Evolutionary conservation across 1,139 yeast species (phyloP), one percentile per base, ranked within the genome.

Genomic region (Pichia sp.): DNA sequence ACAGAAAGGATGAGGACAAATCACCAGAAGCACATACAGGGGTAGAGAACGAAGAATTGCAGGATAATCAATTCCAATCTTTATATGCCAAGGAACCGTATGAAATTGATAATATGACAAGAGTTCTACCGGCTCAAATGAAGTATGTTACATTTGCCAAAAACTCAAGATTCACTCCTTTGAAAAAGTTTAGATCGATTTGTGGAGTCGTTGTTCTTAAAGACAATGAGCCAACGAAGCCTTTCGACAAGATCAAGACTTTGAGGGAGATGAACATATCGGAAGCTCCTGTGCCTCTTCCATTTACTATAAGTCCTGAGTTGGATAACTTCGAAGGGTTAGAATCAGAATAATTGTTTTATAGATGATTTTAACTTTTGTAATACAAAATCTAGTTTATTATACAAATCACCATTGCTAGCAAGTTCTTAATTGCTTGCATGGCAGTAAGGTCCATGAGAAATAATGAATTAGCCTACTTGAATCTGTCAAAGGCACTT

Each of bases 51-150:
- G 65, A 59, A n/a, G 64, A 59, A 34, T 47, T 56, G 8, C 67
- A 60, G 42, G 67, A 59, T 45, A 57, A 48, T 40, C 62, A 58
- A 31, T 60, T 56, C 45, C 62, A 57, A 45, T 66, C 72, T 2
- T 56, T 65, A 30, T 69, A 68, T 53, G 65, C 78, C 54, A 78
- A 82, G 67, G 80, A 78, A 42, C 85, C 89, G 47, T 90, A 81
- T 72, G 81, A 81, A 67, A 76, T 92, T 56, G 79, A 79, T 47
- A 93, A 93, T 70, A 77, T 92, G 79, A 80, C 95, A 15, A 82
- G 99, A 65, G 96, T 93, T 1, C 76, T 95, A 58, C 98, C 98
- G n/a, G 80, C 85, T 47, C 99, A 95, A 73, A 76, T 92, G 57
- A 86, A 84, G 70, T 90, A 85, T 72, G 82, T 93, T 51, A 79